Conservation (phyloP, 2,329 filamentous ascomycete species). For the Neofusicoccum kwambonambiense region DNA sequence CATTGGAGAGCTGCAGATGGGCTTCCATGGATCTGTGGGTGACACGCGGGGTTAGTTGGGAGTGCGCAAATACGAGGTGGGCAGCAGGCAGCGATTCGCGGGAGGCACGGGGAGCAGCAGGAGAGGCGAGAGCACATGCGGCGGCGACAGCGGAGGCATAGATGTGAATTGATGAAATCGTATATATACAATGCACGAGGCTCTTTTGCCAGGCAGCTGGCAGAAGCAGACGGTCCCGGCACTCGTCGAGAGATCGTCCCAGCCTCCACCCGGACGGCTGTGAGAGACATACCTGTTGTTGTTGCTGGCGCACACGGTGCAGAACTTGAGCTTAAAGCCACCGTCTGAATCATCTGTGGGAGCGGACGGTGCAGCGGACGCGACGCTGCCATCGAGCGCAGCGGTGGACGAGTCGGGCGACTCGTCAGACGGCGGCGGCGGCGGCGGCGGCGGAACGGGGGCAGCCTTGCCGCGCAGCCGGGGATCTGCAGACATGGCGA, state of each 20-base stretch:
- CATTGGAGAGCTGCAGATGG: slow-evolving; percentile 85
- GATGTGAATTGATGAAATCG: slow-evolving; percentile 10
- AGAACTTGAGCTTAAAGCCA: slow-evolving; percentile 89
- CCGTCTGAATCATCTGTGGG: slow-evolving; percentile 37
- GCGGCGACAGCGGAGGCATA: not conserved
- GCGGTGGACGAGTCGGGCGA: slow-evolving; percentile 31
- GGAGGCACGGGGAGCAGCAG: not conserved
- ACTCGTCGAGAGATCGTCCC: not conserved
- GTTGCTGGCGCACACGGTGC: slow-evolving; percentile 98
- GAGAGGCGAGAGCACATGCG: slow-evolving; percentile 6
- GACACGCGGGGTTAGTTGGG: slow-evolving; percentile 22
- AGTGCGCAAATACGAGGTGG: not conserved
- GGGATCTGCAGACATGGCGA: slow-evolving; percentile 45
- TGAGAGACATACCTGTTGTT: slow-evolving; percentile 73
- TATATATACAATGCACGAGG: slow-evolving; percentile 5
- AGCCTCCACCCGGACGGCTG: not conserved
- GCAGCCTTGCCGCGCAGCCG: slow-evolving; percentile 45
- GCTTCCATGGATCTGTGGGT: slow-evolving; percentile 85
- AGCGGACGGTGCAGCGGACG: slow-evolving; percentile 16
- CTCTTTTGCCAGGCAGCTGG: not conserved
- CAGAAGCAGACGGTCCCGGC: not conserved
- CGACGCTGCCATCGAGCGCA: slow-evolving; percentile 29
- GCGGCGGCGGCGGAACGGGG: slow-evolving; percentile 53
- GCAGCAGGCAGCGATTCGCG: not conserved
- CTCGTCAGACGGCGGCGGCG: slow-evolving; percentile 43